phyloP scores from a whole-genome alignment of 2,329 filamentous ascomycete species.

The Cercospora zeae-maydis region DNA sequence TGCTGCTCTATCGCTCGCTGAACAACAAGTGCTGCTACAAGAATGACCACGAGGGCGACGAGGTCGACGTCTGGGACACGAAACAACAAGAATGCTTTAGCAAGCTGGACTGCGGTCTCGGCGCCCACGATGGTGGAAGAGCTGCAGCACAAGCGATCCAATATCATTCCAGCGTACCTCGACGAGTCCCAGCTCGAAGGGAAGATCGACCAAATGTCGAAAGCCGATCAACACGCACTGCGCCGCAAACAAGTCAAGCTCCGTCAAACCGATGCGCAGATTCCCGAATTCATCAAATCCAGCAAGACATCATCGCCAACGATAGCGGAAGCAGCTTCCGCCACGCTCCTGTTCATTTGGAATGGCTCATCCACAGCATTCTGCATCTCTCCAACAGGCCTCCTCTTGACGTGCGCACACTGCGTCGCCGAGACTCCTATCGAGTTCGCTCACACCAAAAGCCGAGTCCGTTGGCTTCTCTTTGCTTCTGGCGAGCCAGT shows the following conservation, averaged over 20 bases:
- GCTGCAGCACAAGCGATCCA: neutral
- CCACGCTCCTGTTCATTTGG: constrained; percentile 48
- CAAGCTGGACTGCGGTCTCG: neutral
- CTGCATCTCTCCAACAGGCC: constrained; percentile 45
- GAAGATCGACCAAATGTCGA: neutral
- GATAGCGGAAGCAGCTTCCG: constrained; percentile 14
- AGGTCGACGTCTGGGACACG: neutral
- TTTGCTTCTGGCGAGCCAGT: constrained; percentile 43
- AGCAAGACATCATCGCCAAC: neutral
- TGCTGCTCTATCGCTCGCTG: no score
- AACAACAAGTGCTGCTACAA: neutral
- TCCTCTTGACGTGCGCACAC: constrained; percentile 52
- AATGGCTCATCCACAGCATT: constrained; percentile 52
- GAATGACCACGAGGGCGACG: neutral
- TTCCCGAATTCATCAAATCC: constrained; percentile 4
- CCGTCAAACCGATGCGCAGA: constrained; percentile 10
- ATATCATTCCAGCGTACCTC: neutral
- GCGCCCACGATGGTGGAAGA: neutral
- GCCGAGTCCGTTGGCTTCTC: constrained; percentile 40
- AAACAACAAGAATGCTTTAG: neutral
- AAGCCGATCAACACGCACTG: neutral
- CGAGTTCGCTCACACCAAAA: constrained; percentile 34
- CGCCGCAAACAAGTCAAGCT: constrained; percentile 17
- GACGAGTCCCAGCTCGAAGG: neutral
- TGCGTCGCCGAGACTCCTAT: constrained; percentile 46